These are phyloP conservation scores for Paecilomyces fulvus DNA, from an alignment of 2,329 filamentous ascomycete genomes.

Conservation along the genomic window DNA sequence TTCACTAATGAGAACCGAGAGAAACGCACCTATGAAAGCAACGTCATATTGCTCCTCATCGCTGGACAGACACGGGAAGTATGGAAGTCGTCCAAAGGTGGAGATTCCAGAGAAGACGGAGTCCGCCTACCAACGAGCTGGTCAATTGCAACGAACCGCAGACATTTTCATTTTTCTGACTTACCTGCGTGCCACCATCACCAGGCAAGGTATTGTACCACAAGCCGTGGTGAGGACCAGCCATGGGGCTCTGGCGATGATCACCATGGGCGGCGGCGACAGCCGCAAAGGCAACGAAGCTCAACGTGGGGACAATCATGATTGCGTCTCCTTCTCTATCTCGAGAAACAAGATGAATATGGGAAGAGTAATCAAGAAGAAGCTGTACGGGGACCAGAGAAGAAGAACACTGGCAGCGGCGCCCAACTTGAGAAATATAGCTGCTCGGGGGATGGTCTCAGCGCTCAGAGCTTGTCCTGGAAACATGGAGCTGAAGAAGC, in stretches of 20 bases:
- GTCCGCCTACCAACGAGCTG: slow-evolving; percentile 52
- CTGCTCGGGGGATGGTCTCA: not conserved
- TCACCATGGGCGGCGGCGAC: slow-evolving; percentile 52
- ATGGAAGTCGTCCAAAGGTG: slow-evolving; percentile 72
- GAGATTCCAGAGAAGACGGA: slow-evolving; percentile 84
- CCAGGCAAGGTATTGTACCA: slow-evolving; percentile 81
- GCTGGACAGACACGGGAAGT: slow-evolving; percentile 66
- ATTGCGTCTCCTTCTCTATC: not conserved
- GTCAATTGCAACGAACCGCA: not conserved
- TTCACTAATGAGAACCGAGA: not conserved
- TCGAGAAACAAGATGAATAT: not conserved
- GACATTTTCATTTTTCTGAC: slow-evolving; percentile 7
- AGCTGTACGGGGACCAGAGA: not conserved
- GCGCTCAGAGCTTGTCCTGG: not conserved
- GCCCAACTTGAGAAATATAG: not conserved
- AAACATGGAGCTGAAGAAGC: not conserved
- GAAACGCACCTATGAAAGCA: slow-evolving; percentile 62
- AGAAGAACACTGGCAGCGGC: not conserved
- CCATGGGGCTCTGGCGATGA: slow-evolving; percentile 50
- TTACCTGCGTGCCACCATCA: slow-evolving; percentile 73
- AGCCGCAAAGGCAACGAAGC: slow-evolving; percentile 36
- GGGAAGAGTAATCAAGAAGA: not conserved
- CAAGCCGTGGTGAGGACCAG: slow-evolving; percentile 62
- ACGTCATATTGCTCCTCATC: slow-evolving; percentile 69
- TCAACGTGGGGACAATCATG: slow-evolving; percentile 13